Evolutionary conservation across 768 basidiomycete species (phyloP), one percentile per base, ranked within the genome.

Genomic region (Cyclocybe cylindracea): DNA sequence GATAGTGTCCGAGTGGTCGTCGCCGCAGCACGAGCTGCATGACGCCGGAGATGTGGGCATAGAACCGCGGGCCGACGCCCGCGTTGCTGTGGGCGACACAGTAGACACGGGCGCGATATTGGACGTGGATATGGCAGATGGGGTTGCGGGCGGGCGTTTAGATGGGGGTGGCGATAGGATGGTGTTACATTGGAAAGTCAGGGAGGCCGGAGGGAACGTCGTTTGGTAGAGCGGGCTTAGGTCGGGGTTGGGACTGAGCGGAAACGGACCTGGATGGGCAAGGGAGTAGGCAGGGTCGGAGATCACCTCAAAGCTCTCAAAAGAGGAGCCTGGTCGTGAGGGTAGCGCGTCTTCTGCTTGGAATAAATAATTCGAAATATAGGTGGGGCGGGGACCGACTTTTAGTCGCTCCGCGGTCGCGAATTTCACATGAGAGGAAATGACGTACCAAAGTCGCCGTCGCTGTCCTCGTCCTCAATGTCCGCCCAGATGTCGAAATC

Each of bases 1-100:
- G 47, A 87, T 60, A n/a, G 61, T 50, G 33, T 62, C 55, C 37
- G 37, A 38, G 24, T 24, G 24, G 24, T 24, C 24, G 24, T 24
- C 24, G 24, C 24, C 24, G 24, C 24, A 24, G 24, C 24, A 24
- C 24, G 24, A 24, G 24, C 24, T 24, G 5, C 24, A 24, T 2
- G 24, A 24, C 5, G 24, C 24, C 24, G 24, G 24, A 5, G 24
- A 24, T 24, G 24, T 24, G 24, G 24, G 24, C 24, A 24, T 24
- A 24, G 24, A 24, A 5, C 24, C 5, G 24, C 3, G 24, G 3
- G 24, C 24, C 24, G 24, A 24, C 24, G 24, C 24, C 24, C 24
- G 24, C 24, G 24, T 24, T 24, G 24, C 24, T 24, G 24, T 24
- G 24, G 24, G 24, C 24, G 24, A 24, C 24, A 24, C 24, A 24